A percentile compares a stretch with the other conserved stretches of the same genome.
phyloP scores from a whole-genome alignment of 2,329 filamentous ascomycete species.

The Fusarium pseudonygamai region DNA sequence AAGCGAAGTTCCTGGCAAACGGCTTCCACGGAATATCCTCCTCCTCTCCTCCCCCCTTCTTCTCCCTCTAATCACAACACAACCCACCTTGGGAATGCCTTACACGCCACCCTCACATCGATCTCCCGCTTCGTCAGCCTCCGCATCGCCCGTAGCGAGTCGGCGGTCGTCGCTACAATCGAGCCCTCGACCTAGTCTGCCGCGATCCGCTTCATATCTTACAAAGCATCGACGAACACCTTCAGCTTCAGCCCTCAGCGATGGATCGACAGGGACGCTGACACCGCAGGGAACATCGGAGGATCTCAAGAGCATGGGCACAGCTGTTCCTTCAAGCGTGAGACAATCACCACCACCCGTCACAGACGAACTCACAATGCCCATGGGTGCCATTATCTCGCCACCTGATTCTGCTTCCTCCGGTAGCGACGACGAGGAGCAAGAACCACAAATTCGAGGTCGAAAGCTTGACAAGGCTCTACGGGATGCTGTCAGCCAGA shows the following conservation, averaged over 20 bases:
- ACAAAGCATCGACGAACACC: conserved; percentile 70
- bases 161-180: conserved; percentile 67
- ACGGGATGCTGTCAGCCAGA: conserved; percentile 83
- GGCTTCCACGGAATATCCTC: conserved; percentile 39
- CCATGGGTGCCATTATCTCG: conserved; percentile 85
- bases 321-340: conserved; percentile 60
- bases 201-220: conserved; percentile 73
- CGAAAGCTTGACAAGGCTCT: conserved; percentile 70
- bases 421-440: conserved; percentile 89
- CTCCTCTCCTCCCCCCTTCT: conserved; percentile 5
- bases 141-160: conserved; percentile 65
- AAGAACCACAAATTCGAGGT: conserved; percentile 57
- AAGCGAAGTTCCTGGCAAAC: conserved; percentile 30
- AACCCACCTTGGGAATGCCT: conserved; percentile 71
- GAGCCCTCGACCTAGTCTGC: conserved; percentile 62
- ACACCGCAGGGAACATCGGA: conserved; percentile 62
- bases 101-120: conserved; percentile 82
- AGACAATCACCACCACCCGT: conserved; percentile 86
- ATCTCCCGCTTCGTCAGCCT: conserved; percentile 68
- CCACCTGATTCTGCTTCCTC: conserved; percentile 86
- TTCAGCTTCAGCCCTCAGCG: conserved; percentile 51
- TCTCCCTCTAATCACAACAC: conserved; percentile 16
- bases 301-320: conserved; percentile 56
- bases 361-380: conserved; percentile 76
- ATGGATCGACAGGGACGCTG: conserved; percentile 48